Base-by-base conservation (phyloP, 169 alveolate species). In the Plasmodium gonderi region DNA sequence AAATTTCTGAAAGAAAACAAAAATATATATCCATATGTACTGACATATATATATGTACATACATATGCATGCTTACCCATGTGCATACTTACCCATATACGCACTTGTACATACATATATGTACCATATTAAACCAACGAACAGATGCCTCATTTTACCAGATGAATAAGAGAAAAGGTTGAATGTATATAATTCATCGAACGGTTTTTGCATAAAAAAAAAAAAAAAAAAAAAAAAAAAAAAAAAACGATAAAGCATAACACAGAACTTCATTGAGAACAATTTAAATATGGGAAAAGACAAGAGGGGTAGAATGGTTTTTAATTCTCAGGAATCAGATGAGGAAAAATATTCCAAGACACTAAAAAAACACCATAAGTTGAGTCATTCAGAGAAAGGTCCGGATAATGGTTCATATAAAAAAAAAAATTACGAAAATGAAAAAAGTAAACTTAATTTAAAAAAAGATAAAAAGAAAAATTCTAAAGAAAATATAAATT, bases 391-490 rank as follows among this genome's bases (percentile, higher is more conserved):
- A 47, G 85, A 85, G 79, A 85, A 31, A 20, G 78, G 36, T 85
- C 68, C 87, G 26, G 79, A 85, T 12, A 75, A 75, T 74, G 92
- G 83, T 85, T 85, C 92, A 85, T 72, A 85, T 85, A 85, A 85
- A 74, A 85, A 72, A 74, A 85, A 85, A 72, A 74, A 85, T 85
- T n/a, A 85, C 47, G 85, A 85, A 74, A 85, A 85, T 72, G 87
- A 74, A 49, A 83, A 83, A 83, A 83, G 85, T 47, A 83, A 83
- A 83, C 33, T 69, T 20, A 83, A 72, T 69, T 72, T 83, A 74
- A 85, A 85, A 85, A 85, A 85, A 23, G 92, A 85, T 76, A 31
- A 85, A 72, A 85, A 49, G 85, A 69, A 85, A 85, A 85, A 47
- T 72, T 85, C 47, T 38, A 85, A 85, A 85, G 92, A 85, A 74